Percentiles rank a stretch among this genome's conserved stretches.
These are phyloP conservation scores for Volvox africanus DNA, from an alignment of 139 green algal genomes.

Conservation along the genomic window DNA sequence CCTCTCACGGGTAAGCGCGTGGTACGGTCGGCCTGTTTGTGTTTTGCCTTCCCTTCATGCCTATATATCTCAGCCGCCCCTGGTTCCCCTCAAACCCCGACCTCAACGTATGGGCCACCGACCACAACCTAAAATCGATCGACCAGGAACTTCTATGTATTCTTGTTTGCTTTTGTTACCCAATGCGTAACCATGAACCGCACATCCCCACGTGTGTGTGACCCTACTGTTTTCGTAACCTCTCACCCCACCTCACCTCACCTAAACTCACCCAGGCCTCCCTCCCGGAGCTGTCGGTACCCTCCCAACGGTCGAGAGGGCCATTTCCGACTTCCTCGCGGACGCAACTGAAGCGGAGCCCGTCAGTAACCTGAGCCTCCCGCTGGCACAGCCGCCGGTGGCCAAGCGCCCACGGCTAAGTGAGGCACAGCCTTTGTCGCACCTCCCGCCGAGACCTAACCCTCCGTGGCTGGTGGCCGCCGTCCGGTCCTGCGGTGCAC, in stretches of 20 bases:
- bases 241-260: background rate
- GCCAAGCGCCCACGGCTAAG: background rate
- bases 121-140: background rate
- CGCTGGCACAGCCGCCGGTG: background rate
- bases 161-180: background rate
- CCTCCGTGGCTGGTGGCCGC: background rate
- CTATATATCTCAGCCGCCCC: background rate
- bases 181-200: background rate
- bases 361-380: background rate
- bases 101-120: background rate
- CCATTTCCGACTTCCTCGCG: background rate
- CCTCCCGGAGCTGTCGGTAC: background rate
- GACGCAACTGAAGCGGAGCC: background rate
- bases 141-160: background rate
- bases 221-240: background rate
- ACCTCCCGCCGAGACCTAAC: too few relatives aligned
- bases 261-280: background rate
- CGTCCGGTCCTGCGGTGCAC: background rate
- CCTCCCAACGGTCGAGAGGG: background rate
- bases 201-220: background rate
- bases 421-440: background rate
- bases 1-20: background rate
- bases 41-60: background rate
- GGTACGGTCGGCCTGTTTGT: too few relatives aligned
- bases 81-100: background rate